Evolutionary conservation across 768 basidiomycete genomes (phyloP).

Genomic region (Mycena filopes): DNA sequence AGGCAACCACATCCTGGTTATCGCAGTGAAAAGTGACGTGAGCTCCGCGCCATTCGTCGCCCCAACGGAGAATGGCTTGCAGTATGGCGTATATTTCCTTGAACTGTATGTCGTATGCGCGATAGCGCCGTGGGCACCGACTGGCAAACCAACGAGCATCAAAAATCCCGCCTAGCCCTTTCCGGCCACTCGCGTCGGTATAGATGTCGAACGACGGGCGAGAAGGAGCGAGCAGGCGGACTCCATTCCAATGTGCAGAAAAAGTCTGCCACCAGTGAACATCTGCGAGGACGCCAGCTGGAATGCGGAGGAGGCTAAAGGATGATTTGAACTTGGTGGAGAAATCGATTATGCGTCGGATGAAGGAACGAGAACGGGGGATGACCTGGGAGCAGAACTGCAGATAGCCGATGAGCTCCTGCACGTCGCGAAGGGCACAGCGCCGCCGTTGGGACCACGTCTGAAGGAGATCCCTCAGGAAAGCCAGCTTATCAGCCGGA

Average conservation of each 20-base stretch:
- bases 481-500: conserved; percentile 43
- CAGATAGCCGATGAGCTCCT: conserved; percentile 46
- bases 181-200: conserved; percentile 45
- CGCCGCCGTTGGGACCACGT: conserved; percentile 31
- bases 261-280: conserved; percentile 17
- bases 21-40: conserved; percentile 45
- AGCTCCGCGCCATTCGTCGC: conserved; percentile 32
- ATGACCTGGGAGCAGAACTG: conserved; percentile 49
- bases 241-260: conserved; percentile 50
- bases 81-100: conserved; percentile 47
- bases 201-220: conserved; percentile 30
- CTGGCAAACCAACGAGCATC: conserved; percentile 40
- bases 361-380: conserved; percentile 41
- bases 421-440: conserved; percentile 21
- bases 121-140: conserved; percentile 37
- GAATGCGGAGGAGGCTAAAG: conserved; percentile 36
- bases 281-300: conserved; percentile 35
- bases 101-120: conserved; percentile 43
- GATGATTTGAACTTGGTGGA: conserved; percentile 38
- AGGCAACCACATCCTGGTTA: conserved; percentile 38
- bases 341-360: conserved; percentile 43
- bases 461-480: conserved; percentile 35
- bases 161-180: conserved; percentile 19
- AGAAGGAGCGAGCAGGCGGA: conserved; percentile 29
- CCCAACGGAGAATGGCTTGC: conserved; percentile 44